Percentiles rank a stretch among this genome's conserved stretches.
Evolutionary conservation across 192 early-diverging fungal species (phyloP).

Genomic region (Podila epigama): DNA sequence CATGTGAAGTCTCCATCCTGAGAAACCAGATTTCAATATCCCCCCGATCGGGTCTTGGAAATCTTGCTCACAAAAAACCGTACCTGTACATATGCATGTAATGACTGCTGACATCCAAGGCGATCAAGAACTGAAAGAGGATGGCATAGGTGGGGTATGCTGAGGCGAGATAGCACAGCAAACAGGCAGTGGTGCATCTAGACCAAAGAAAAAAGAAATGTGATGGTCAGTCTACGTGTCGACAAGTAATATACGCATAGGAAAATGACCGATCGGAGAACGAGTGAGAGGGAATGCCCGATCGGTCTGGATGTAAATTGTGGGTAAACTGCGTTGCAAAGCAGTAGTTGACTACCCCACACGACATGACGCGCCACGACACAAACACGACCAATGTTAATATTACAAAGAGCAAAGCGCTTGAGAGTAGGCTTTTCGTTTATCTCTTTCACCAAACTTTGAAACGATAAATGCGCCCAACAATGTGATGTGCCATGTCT

Average conservation of each 20-base stretch:
- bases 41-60: not conserved
- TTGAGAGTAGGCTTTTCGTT: too few relatives aligned
- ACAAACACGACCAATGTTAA: too few relatives aligned
- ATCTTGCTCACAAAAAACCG: not conserved
- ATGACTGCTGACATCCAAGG: constrained; percentile 94
- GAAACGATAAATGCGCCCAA: too few relatives aligned
- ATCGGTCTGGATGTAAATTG: not conserved
- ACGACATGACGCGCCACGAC: too few relatives aligned
- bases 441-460: too few relatives aligned
- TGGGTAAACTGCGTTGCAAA: not conserved
- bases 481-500: too few relatives aligned
- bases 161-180: constrained; percentile 85
- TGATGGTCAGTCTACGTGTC: not conserved
- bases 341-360: not conserved
- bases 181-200: constrained; percentile 89
- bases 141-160: constrained; percentile 72
- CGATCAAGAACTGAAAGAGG: constrained; percentile 90
- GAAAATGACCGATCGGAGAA: not conserved
- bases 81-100: constrained; percentile 99
- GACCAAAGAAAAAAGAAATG: not conserved
- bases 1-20: too few relatives aligned
- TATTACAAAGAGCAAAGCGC: too few relatives aligned
- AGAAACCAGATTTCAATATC: too few relatives aligned
- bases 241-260: not conserved
- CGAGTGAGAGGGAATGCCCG: constrained; percentile 1